Conservation (phyloP, 2,329 filamentous ascomycete species). For the Chaetoscypha palmicola region DNA sequence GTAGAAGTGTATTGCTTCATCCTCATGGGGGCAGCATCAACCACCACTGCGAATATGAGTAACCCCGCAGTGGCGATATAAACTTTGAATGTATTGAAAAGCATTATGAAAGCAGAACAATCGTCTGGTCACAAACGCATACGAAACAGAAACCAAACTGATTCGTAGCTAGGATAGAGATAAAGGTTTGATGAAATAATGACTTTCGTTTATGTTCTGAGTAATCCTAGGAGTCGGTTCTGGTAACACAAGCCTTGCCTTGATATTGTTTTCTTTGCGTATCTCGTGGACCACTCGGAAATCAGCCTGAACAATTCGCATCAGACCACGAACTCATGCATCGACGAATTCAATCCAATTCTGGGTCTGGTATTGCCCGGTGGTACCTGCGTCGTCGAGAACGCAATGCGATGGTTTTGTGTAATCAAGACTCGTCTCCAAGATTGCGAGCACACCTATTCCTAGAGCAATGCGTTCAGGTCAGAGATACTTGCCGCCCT, state of each 20-base stretch:
- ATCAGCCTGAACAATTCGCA: not conserved
- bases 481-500: too few relatives aligned
- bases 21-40: not conserved
- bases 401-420: not conserved
- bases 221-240: not conserved
- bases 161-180: not conserved
- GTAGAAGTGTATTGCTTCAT: not conserved
- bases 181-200: not conserved
- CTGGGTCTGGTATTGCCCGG: not conserved
- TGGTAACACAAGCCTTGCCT: too few relatives aligned
- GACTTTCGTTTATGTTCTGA: not conserved
- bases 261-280: not conserved
- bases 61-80: not conserved
- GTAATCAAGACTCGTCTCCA: constrained; percentile 1
- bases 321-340: not conserved
- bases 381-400: not conserved
- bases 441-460: not conserved
- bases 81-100: not conserved
- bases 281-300: not conserved
- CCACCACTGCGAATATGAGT: too few relatives aligned
- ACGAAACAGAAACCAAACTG: constrained; percentile 4
- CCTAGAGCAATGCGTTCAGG: not conserved
- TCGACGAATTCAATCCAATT: not conserved
- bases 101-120: constrained; percentile 3
- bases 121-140: not conserved